Conservation (phyloP, 768 basidiomycete species). For the Tremella fuciformis region DNA sequence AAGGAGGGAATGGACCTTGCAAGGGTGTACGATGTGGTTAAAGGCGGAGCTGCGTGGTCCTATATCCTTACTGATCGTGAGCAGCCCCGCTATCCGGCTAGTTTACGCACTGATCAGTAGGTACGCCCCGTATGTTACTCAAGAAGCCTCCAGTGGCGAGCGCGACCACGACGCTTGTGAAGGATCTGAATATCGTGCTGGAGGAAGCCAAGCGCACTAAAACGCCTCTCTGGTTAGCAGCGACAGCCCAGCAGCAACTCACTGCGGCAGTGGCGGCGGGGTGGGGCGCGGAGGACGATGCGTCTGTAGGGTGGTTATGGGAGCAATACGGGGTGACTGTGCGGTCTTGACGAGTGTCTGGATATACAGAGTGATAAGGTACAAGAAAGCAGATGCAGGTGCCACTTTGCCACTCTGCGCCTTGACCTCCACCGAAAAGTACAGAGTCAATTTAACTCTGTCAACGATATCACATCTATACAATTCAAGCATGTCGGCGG, state of each 20-base stretch:
- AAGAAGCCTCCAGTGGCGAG: slow-evolving; percentile 18
- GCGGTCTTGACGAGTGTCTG: not conserved
- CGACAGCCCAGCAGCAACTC: slow-evolving; percentile 38
- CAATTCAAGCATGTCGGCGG: no score
- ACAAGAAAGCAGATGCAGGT: not conserved
- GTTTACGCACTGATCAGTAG: slow-evolving; percentile 7
- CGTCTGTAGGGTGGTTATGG: slow-evolving; percentile 31
- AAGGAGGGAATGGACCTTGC: slow-evolving; percentile 40
- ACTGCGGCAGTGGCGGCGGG: slow-evolving; percentile 27
- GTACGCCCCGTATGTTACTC: slow-evolving; percentile 37
- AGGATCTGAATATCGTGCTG: slow-evolving; percentile 39
- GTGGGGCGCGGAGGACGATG: slow-evolving; percentile 39
- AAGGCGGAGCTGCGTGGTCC: slow-evolving; percentile 30
- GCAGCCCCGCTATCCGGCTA: not conserved
- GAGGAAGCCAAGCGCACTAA: slow-evolving; percentile 34
- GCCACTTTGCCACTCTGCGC: no score
- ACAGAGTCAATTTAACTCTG: no score
- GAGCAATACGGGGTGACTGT: slow-evolving; percentile 22
- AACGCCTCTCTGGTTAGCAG: slow-evolving; percentile 35
- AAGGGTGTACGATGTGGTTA: slow-evolving; percentile 37
- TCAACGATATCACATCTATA: no score
- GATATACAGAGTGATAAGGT: not conserved
- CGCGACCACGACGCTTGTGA: slow-evolving; percentile 28
- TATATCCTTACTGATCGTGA: slow-evolving; percentile 41
- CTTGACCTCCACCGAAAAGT: no score